Evolutionary conservation across 2,329 filamentous ascomycete genomes (phyloP), one percentile per base, ranked within the genome.

Genomic region (Neofusicoccum cordaticola): DNA sequence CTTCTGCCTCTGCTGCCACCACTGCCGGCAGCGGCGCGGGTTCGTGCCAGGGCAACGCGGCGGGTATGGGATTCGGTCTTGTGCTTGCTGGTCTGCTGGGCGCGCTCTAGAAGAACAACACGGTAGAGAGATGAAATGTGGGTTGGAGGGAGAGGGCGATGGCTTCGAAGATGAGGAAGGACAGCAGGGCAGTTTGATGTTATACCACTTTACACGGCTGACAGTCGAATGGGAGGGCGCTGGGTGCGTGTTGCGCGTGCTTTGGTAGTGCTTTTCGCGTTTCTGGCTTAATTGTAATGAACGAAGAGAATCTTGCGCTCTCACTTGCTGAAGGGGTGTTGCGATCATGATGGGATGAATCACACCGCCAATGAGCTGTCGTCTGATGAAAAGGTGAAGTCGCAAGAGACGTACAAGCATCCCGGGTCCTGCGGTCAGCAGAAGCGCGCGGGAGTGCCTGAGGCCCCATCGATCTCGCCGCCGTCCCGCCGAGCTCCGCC

Each of bases 81-180:
- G 61, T 53, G 27, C 41, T 63, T 22, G 61, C 61, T n/a, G 61
- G 61, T 31, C 39, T 63, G 6, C 31, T 63, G 41, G 61, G 56
- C 11, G 56, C 50, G 11, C 48, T 63, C 7, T 63, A 53, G 27
- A n/a, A 9, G 31, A 12, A 8, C 9, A 11, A 9, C 4, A 2
- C 17, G 8, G 5, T 31, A 17, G 41, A 7, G 17, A 2, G 17
- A 8, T 4, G 9, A 27, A 13, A 51, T 3, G 17, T n/a, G 45
- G 15, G 17, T 41, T 2, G 13, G 34, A 4, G 31, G 27, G 37
- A 27, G 52, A 13, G 4, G 7, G n/a, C 35, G 56, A 22, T 13
- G 27, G 27, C 4, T 31, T 2, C 27, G 27, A 31, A 2, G 27
- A 7, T 3, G 34, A 39, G 9, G 2, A n/a, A 47, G 42, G 56